Evolutionary conservation across 768 basidiomycete genomes (phyloP).

Genomic region (Basidioascus undulatus): DNA sequence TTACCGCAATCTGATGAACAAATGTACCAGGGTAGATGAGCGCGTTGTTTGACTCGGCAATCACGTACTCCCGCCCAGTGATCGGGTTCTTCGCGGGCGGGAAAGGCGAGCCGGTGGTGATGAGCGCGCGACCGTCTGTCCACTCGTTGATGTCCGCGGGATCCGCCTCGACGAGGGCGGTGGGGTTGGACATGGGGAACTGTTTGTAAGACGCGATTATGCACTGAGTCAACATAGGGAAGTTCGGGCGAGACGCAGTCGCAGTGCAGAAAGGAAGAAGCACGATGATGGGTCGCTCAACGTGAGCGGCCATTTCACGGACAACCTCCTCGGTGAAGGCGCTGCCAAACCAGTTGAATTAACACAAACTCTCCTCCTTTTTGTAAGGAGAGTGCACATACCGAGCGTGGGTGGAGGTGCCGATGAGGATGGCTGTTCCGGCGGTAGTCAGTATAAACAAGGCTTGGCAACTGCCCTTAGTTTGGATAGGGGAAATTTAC

Average conservation of each 20-base stretch:
- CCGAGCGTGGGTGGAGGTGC: slow-evolving; percentile 49
- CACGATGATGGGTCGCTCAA: slow-evolving; percentile 52
- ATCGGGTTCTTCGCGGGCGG: slow-evolving; percentile 38
- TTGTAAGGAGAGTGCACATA: no score
- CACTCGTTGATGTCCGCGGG: slow-evolving; percentile 46
- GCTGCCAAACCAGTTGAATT: no score
- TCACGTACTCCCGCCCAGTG: slow-evolving; percentile 38
- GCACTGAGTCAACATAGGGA: no score
- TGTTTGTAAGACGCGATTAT: no score
- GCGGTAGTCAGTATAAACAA: no score
- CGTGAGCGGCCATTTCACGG: slow-evolving; percentile 40
- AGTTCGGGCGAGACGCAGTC: no score
- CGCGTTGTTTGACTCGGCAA: slow-evolving; percentile 56
- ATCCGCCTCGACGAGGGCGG: slow-evolving; percentile 42
- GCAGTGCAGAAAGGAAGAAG: no score
- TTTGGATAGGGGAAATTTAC: slow-evolving; percentile 32
- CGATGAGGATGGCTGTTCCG: slow-evolving; percentile 61
- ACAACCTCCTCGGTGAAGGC: slow-evolving; percentile 55
- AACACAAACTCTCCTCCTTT: no score
- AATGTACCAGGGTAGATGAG: slow-evolving; percentile 70
- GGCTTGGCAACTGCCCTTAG: slow-evolving; percentile 42
- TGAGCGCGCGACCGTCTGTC: slow-evolving; percentile 49
- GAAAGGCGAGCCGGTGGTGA: slow-evolving; percentile 72
- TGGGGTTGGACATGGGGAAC: slow-evolving; percentile 63
- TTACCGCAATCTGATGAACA: slow-evolving; percentile 54